A percentile compares a stretch with the other conserved stretches of the same genome.
These are phyloP conservation scores for Peniophora sp. DNA, from an alignment of 1,284 basidiomycete species.

Conservation along the genomic window DNA sequence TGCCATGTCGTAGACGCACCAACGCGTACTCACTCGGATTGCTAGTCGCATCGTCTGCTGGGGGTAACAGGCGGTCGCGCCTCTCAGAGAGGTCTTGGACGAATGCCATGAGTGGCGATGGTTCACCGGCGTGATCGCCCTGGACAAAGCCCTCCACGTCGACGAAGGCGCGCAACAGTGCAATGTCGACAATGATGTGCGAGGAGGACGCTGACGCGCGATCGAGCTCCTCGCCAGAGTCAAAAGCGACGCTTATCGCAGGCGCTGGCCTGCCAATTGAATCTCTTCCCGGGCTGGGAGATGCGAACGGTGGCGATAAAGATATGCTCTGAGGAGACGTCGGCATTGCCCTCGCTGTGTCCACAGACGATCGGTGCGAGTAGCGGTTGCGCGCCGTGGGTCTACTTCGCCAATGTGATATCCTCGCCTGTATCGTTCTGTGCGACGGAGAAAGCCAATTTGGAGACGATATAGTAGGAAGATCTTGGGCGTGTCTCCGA, in stretches of 20 bases:
- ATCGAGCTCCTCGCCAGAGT: not conserved
- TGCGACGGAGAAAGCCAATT: slow-evolving; percentile 53
- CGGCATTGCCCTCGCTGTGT: not conserved
- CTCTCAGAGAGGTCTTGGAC: not conserved
- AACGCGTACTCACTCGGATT: no score
- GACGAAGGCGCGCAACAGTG: slow-evolving; percentile 66
- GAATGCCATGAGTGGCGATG: not conserved
- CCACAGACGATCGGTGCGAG: slow-evolving; percentile 1
- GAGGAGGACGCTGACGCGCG: not conserved
- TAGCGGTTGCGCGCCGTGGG: slow-evolving; percentile 11
- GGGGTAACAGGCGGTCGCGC: not conserved
- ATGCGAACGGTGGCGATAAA: not conserved
- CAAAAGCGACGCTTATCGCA: slow-evolving; percentile 6
- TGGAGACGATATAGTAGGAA: slow-evolving; percentile 36
- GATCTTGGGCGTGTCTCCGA: slow-evolving; percentile 23
- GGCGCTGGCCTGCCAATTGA: not conserved
- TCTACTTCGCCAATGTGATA: slow-evolving; percentile 55
- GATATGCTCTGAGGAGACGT: not conserved
- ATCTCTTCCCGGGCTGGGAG: not conserved
- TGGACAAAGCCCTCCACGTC: slow-evolving; percentile 46
- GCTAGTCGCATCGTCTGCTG: no score
- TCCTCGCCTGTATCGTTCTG: slow-evolving; percentile 35
- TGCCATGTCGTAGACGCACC: no score
- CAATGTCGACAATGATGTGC: slow-evolving; percentile 26
- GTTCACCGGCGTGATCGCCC: not conserved